Percentiles rank a stretch among this genome's conserved stretches.
Conservation (phyloP, 768 basidiomycete species). For the Suillus hirtellus region DNA sequence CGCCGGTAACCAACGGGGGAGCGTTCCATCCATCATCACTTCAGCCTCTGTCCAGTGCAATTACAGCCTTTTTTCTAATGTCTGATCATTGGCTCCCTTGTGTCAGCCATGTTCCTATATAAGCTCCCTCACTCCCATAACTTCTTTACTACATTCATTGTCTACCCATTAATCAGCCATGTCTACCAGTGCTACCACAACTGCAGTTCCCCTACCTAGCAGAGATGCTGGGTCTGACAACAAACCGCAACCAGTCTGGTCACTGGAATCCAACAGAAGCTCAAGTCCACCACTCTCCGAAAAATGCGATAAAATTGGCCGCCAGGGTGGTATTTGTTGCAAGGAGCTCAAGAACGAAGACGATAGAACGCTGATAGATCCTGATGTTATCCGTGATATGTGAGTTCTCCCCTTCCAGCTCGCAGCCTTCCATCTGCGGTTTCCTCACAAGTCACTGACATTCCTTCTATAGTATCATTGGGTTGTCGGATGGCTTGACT, state of each 20-base stretch:
- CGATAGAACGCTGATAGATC: constrained; percentile 79
- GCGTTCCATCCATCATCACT: not conserved
- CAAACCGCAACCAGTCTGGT: constrained; percentile 65
- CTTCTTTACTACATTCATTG: not conserved
- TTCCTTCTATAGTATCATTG: constrained; percentile 62
- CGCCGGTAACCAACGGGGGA: not conserved
- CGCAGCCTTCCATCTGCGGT: not conserved
- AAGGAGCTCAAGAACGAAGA: constrained; percentile 82
- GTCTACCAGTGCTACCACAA: not conserved
- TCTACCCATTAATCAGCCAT: not conserved
- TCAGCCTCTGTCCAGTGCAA: not conserved
- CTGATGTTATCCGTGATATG: constrained; percentile 87
- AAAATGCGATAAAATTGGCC: constrained; percentile 57
- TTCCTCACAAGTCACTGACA: constrained; percentile 11
- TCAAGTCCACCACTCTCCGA: constrained; percentile 47
- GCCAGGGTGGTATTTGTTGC: constrained; percentile 76
- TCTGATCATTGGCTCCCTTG: not conserved
- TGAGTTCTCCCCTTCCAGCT: constrained; percentile 36
- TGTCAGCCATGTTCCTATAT: not conserved
- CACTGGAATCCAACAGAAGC: constrained; percentile 47
- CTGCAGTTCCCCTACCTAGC: constrained; percentile 24
- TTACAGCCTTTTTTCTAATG: not conserved
- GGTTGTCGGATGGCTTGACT: constrained; percentile 87
- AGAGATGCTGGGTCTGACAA: constrained; percentile 11
- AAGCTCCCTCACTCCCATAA: not conserved